Conservation (phyloP, 108 stramenopile genomes). For the Cylindrotheca closterium region DNA sequence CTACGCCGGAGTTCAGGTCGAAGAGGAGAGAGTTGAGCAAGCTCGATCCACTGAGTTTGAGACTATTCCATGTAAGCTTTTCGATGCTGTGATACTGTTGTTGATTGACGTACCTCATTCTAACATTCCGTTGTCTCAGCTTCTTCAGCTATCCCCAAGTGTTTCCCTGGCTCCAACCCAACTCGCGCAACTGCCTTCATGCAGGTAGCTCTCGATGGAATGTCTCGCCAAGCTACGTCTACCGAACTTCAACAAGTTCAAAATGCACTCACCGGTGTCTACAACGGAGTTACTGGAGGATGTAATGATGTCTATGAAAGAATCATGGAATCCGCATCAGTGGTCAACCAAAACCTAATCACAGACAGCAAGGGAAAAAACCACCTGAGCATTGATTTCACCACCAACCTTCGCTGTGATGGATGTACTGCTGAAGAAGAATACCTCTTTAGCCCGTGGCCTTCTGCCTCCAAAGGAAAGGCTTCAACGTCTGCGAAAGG, state of each 20-base stretch:
- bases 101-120: not conserved
- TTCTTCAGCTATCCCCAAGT: not conserved
- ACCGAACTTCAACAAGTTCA: not conserved
- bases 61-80: not conserved
- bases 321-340: not conserved
- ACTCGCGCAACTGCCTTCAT: not conserved
- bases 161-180: not conserved
- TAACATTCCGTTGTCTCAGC: not conserved
- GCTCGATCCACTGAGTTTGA: not conserved
- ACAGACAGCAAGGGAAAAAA: not conserved
- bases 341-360: conserved; percentile 1
- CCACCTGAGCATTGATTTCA: not conserved
- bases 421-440: not conserved
- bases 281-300: conserved; percentile 5
- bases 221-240: not conserved
- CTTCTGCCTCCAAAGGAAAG: too few relatives aligned
- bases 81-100: not conserved
- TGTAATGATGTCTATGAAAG: conserved; percentile 8
- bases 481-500: not conserved
- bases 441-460: not conserved
- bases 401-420: not conserved
- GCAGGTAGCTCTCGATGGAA: not conserved
- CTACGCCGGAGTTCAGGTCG: not conserved
- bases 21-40: not conserved
- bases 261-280: not conserved